These are phyloP conservation scores for Taphrina confusa DNA, from an alignment of 1,139 yeast genomes.

Conservation along the genomic window DNA sequence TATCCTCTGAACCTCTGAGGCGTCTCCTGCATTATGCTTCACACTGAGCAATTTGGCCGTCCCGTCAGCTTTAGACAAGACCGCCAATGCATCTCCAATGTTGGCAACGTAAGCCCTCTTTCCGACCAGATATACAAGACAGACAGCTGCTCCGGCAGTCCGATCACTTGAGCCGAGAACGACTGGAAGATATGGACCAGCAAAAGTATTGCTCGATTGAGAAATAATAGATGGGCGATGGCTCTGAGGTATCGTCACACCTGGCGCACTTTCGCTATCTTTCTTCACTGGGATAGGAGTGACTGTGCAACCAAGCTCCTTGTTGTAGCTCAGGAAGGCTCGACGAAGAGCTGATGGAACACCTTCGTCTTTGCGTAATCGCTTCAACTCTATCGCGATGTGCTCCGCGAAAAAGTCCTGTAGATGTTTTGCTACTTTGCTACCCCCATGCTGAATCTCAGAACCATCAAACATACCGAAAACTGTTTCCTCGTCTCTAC, in stretches of 20 bases:
- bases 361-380: slow-evolving; percentile 53
- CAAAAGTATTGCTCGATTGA: slow-evolving; percentile 22
- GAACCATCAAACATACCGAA: slow-evolving; percentile 88
- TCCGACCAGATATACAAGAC: slow-evolving; percentile 75
- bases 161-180: slow-evolving; percentile 61
- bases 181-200: slow-evolving; percentile 15
- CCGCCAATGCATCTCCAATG: slow-evolving; percentile 85
- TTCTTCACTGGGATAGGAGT: slow-evolving; percentile 47
- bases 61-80: slow-evolving; percentile 78
- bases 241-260: slow-evolving; percentile 5
- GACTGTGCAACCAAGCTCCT: slow-evolving; percentile 65
- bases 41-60: slow-evolving; percentile 71
- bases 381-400: slow-evolving; percentile 64
- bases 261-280: slow-evolving; percentile 32
- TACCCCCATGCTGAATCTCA: slow-evolving; percentile 45
- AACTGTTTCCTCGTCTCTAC: slow-evolving; percentile 69
- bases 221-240: slow-evolving; percentile 30
- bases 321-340: slow-evolving; percentile 75
- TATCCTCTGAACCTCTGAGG: slow-evolving; percentile 80
- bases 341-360: slow-evolving; percentile 69
- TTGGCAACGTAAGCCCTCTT: slow-evolving; percentile 76
- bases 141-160: slow-evolving; percentile 80
- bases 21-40: slow-evolving; percentile 80
- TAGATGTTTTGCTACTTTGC: slow-evolving; percentile 69
- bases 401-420: slow-evolving; percentile 69